phyloP scores from a whole-genome alignment of 345 rosid genomes.

The Lepidium aucheri region DNA sequence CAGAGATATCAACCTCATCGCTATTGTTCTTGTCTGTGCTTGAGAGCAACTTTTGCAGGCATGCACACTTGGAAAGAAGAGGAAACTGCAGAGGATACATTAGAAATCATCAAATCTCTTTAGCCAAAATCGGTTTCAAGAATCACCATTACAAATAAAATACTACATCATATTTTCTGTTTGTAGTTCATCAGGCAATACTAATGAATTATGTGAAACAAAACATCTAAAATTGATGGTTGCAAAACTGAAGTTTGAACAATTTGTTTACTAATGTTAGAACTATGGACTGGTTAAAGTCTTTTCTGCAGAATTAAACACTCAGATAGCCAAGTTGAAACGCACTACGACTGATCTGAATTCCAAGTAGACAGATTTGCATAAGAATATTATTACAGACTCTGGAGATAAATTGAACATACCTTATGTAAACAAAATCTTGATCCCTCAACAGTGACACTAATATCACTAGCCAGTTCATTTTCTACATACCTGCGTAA shows the following conservation, averaged over 20 bases:
- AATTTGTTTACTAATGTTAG: not conserved
- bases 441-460: slow-evolving; percentile 43
- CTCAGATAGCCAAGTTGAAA: not conserved
- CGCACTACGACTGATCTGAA: not conserved
- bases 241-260: not conserved
- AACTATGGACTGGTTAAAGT: not conserved
- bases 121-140: not conserved
- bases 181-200: not conserved
- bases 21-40: slow-evolving; percentile 33
- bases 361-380: not conserved
- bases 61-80: slow-evolving; percentile 65
- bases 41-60: slow-evolving; percentile 53
- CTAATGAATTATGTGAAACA: not conserved
- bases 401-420: not conserved
- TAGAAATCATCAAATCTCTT: slow-evolving; percentile 1
- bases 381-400: not conserved
- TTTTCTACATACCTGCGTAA: slow-evolving; percentile 52
- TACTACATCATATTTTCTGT: not conserved
- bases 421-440: slow-evolving; percentile 85
- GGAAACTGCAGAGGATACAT: slow-evolving; percentile 53
- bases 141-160: not conserved
- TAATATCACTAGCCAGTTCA: slow-evolving; percentile 72
- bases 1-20: slow-evolving; percentile 51
- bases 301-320: not conserved
- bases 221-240: not conserved